Evolutionary conservation across 805 yeast species (phyloP).

Genomic region (Hanseniaspora jakobsenii): DNA sequence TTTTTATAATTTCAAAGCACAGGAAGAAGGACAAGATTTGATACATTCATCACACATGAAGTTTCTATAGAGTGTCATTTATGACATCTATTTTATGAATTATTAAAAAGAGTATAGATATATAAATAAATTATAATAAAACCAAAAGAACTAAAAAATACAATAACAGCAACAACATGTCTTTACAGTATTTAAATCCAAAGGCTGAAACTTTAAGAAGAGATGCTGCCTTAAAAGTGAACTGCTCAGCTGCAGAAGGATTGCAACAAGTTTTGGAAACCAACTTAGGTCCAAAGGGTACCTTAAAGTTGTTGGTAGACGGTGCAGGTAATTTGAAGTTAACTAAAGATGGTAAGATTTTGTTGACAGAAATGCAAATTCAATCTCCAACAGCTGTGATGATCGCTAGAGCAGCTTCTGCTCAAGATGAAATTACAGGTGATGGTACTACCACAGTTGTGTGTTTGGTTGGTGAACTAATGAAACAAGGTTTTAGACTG

Average conservation of each 20-base stretch:
- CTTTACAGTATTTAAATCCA: slow-evolving; percentile 83
- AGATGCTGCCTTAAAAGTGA: slow-evolving; percentile 88
- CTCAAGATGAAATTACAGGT: slow-evolving; percentile 98
- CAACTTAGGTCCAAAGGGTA: slow-evolving; percentile 93
- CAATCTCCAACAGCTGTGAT: slow-evolving; percentile 80
- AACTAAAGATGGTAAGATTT: slow-evolving; percentile 93
- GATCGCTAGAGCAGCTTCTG: slow-evolving; percentile 95
- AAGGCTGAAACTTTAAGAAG: slow-evolving; percentile 96
- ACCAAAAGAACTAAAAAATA: too few relatives aligned
- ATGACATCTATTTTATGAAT: too few relatives aligned
- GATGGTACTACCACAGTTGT: slow-evolving; percentile 97
- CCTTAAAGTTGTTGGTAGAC: slow-evolving; percentile 90
- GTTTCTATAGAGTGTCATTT: too few relatives aligned
- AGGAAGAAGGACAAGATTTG: too few relatives aligned
- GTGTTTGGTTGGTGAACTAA: slow-evolving; percentile 81
- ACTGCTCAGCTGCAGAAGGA: slow-evolving; percentile 93
- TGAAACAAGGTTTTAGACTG: slow-evolving; percentile 88
- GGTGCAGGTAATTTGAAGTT: slow-evolving; percentile 92
- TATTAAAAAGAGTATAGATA: background rate
- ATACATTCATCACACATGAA: too few relatives aligned
- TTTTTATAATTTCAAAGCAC: too few relatives aligned
- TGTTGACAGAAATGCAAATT: slow-evolving; percentile 92
- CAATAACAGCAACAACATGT: too few relatives aligned
- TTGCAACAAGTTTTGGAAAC: slow-evolving; percentile 83
- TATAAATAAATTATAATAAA: too few relatives aligned